Conservation (phyloP, 2,329 filamentous ascomycete species). For the Fusarium sp. region DNA sequence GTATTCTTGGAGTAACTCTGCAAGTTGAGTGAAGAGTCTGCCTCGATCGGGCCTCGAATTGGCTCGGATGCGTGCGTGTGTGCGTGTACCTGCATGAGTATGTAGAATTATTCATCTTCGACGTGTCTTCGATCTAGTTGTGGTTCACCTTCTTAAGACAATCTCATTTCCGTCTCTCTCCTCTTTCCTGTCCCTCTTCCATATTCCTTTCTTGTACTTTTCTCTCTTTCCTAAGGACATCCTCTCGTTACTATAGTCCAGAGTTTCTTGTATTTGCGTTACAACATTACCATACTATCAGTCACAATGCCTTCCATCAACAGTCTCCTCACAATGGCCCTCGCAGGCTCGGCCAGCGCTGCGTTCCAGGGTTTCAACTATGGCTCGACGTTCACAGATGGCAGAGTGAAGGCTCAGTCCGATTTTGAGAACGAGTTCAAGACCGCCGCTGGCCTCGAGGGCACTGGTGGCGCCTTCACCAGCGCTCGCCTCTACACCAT, state of each 20-base stretch:
- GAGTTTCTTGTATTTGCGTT: not conserved
- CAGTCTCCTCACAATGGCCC: conserved; percentile 48
- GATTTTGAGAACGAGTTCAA: conserved; percentile 79
- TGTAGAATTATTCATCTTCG: conserved; percentile 10
- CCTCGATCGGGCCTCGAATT: conserved; percentile 2
- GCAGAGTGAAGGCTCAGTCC: conserved; percentile 66
- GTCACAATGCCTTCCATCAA: conserved; percentile 47
- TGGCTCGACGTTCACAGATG: conserved; percentile 69
- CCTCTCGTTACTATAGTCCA: conserved; percentile 26
- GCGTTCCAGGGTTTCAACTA: conserved; percentile 78
- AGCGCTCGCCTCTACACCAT: conserved; percentile 80
- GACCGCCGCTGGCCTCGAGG: conserved; percentile 69
- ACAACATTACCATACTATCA: not conserved
- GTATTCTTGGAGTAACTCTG: conserved; percentile 17
- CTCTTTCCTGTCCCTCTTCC: not conserved
- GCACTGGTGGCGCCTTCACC: conserved; percentile 70
- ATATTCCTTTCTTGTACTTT: not conserved
- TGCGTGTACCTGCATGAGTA: conserved; percentile 29
- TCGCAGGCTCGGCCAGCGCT: conserved; percentile 49
- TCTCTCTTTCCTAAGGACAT: conserved; percentile 1
- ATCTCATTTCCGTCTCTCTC: not conserved
- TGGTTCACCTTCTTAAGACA: conserved; percentile 4
- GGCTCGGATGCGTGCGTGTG: conserved; percentile 6
- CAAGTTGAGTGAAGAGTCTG: not conserved
- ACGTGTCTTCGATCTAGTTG: conserved; percentile 1